Percentiles rank a stretch among this genome's conserved stretches.
phyloP scores from a whole-genome alignment of 2,329 filamentous ascomycete genomes.

The Xylaria sp. region DNA sequence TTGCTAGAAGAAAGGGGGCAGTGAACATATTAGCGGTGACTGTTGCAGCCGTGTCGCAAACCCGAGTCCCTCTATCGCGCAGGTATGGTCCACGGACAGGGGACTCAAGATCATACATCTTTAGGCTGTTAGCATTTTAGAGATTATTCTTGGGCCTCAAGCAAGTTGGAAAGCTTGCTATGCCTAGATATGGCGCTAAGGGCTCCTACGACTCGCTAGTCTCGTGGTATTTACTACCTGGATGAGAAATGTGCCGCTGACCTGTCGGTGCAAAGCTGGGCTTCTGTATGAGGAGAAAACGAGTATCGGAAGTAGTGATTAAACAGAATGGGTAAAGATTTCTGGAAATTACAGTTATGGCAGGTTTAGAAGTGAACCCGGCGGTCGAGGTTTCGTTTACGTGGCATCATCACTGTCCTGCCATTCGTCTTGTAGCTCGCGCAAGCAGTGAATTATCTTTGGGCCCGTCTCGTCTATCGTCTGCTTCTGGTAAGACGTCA shows the following conservation, averaged over 20 bases:
- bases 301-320: not conserved
- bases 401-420: conserved; percentile 4
- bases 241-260: not conserved
- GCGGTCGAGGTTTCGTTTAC: not conserved
- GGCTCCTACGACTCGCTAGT: not conserved
- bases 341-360: not conserved
- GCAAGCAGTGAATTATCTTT: conserved; percentile 56
- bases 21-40: not conserved
- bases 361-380: not conserved
- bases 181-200: not conserved
- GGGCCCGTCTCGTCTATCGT: conserved; percentile 59
- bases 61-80: too few species aligned
- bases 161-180: not conserved
- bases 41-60: too few species aligned
- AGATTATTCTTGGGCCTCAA: not conserved
- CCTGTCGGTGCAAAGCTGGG: not conserved
- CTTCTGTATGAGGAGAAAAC: not conserved
- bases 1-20: not conserved
- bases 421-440: conserved; percentile 52
- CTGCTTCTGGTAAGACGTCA: conserved; percentile 59
- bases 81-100: too few species aligned
- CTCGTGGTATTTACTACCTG: not conserved
- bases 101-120: not conserved
- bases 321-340: not conserved
- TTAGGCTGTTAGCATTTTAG: not conserved